Conservation (phyloP, 1,284 basidiomycete genomes). For the Tremellales sp. region DNA sequence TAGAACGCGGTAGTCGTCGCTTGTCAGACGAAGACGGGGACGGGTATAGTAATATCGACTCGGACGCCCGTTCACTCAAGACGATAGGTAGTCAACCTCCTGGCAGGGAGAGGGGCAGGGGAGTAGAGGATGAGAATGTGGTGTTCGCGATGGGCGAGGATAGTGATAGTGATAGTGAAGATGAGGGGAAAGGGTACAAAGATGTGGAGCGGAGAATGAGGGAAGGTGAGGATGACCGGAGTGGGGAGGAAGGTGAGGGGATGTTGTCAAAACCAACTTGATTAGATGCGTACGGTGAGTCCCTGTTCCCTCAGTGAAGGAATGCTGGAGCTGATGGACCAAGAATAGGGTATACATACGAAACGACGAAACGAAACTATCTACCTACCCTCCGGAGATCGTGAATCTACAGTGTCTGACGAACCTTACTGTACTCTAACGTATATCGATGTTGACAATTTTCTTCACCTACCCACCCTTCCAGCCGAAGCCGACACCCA, state of each 20-base stretch:
- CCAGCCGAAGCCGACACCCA: too few species aligned
- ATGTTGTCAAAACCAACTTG: too few species aligned
- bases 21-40: constrained; percentile 55
- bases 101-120: constrained; percentile 10
- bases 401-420: too few species aligned
- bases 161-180: constrained; percentile 57
- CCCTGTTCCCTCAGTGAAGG: too few species aligned
- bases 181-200: constrained; percentile 12
- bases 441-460: too few species aligned
- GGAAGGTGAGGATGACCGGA: constrained; percentile 21
- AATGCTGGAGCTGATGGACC: too few species aligned
- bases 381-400: too few species aligned
- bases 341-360: too few species aligned
- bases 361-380: too few species aligned
- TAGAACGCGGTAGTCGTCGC: constrained; percentile 50
- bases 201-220: constrained; percentile 13
- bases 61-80: constrained; percentile 52
- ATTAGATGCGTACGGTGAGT: too few species aligned
- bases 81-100: constrained; percentile 7
- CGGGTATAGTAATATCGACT: constrained; percentile 32
- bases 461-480: too few species aligned
- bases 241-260: constrained; percentile 1
- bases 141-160: constrained; percentile 82
- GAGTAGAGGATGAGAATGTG: constrained; percentile 62
- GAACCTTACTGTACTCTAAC: too few species aligned